Percentiles rank a stretch among this genome's conserved stretches.
These are phyloP conservation scores for Rossbeevera mucosa DNA, from an alignment of 768 basidiomycete species.

Conservation along the genomic window DNA sequence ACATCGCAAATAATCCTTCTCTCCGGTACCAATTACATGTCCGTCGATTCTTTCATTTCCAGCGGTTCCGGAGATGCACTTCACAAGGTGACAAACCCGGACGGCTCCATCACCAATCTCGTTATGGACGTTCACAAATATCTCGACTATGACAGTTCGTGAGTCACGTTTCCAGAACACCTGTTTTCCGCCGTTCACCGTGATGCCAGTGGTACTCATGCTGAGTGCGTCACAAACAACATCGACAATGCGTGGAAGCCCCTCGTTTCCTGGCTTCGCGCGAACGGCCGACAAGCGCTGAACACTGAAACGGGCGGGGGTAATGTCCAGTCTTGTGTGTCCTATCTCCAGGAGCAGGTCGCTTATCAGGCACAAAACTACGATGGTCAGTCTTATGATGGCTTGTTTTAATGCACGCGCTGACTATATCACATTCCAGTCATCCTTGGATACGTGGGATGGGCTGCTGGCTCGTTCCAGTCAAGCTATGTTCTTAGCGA, in stretches of 20 bases:
- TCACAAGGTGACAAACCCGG: slow-evolving; percentile 40
- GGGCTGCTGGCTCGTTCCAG: slow-evolving; percentile 57
- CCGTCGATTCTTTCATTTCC: slow-evolving; percentile 46
- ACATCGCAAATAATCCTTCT: slow-evolving; percentile 53
- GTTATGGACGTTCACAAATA: slow-evolving; percentile 65
- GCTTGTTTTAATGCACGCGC: neutral
- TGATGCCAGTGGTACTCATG: slow-evolving; percentile 33
- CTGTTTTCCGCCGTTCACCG: neutral
- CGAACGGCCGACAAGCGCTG: slow-evolving; percentile 49
- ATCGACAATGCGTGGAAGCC: slow-evolving; percentile 43
- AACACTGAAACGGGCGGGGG: slow-evolving; percentile 62
- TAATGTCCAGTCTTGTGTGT: slow-evolving; percentile 43
- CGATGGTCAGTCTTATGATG: slow-evolving; percentile 36
- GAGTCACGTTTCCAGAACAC: slow-evolving; percentile 15
- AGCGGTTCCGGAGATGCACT: slow-evolving; percentile 50
- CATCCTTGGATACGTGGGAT: slow-evolving; percentile 51
- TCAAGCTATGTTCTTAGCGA: slow-evolving; percentile 33
- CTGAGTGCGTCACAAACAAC: slow-evolving; percentile 52
- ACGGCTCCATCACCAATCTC: slow-evolving; percentile 41
- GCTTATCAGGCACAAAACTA: slow-evolving; percentile 44
- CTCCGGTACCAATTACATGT: slow-evolving; percentile 55
- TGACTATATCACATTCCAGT: slow-evolving; percentile 25
- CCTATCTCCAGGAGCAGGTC: slow-evolving; percentile 43
- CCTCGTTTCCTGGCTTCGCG: slow-evolving; percentile 46
- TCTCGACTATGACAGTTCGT: slow-evolving; percentile 51